Conservation (phyloP, 768 basidiomycete species). For the Termitomyces sp. region DNA sequence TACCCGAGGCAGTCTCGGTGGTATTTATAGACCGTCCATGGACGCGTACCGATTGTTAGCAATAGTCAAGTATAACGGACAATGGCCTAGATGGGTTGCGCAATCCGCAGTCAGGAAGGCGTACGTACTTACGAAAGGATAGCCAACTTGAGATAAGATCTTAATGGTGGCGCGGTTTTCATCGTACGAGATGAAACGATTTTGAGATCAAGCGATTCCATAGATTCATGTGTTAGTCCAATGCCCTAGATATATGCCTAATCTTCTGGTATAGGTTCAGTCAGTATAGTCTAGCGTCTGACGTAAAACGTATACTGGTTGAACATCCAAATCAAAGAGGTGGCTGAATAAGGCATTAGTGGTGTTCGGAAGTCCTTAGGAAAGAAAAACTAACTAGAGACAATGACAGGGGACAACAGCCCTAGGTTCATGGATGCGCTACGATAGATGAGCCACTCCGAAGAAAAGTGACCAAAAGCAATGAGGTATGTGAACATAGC, state of each 20-base stretch:
- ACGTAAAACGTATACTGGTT: constrained; percentile 81
- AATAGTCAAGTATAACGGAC: background rate
- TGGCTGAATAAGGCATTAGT: constrained; percentile 36
- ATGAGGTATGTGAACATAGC: constrained; percentile 84
- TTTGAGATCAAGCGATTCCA: background rate
- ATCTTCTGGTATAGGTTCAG: background rate
- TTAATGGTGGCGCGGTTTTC: too few species aligned
- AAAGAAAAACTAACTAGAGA: constrained; percentile 64
- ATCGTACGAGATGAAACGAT: background rate
- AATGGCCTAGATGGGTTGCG: background rate
- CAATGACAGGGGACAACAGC: constrained; percentile 71
- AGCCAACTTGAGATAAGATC: background rate
- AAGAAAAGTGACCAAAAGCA: constrained; percentile 85
- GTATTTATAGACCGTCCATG: background rate
- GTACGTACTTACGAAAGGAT: background rate
- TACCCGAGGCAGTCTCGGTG: background rate
- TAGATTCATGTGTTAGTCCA: background rate
- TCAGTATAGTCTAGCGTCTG: constrained; percentile 12
- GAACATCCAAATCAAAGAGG: constrained; percentile 82
- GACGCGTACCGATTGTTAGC: background rate
- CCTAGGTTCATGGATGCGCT: constrained; percentile 61
- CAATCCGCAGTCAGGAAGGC: background rate
- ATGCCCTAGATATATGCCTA: background rate
- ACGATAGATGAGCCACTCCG: constrained; percentile 81
- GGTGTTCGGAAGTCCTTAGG: background rate